Base-by-base conservation (phyloP, 2,329 filamentous ascomycete species). In the Pseudogymnoascus sp. region DNA sequence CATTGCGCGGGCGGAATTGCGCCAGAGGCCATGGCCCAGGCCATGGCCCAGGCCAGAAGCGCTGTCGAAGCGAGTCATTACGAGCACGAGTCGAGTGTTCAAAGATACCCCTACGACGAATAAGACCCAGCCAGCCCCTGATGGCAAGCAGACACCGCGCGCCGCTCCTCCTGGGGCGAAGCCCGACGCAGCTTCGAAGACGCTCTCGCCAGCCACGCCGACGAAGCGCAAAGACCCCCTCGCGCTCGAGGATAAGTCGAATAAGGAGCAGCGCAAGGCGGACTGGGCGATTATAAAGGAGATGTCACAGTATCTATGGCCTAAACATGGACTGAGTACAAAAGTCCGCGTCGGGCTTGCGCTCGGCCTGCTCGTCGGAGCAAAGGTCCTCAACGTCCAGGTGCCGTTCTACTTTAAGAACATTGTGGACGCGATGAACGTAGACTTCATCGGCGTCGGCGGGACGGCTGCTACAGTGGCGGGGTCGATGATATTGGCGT, bases 201-300 rank as follows among this genome's bases (percentile, higher is more conserved):
- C 66, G 35, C 37, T 61, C 14, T 64, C 65, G 41, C 66, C 65
- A 31, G 59, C 58, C 11, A 63, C 66, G n/a, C 60, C 61, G 29
- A 58, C 59, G 7, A 60, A 65, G 14, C 69, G 69, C 21, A 76
- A 76, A 63, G 85, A 87, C 68, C 80, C 84, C 31, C 75, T 92
- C 45, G 82, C 89, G 19, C 77, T 81, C 11, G 80, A 88, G 71
- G 82, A 89, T 65, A 87, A 84, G 71, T 86, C 85, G 60, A 87
- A 86, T 19, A 86, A 92, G 69, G 91, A 97, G 76, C 95, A 99
- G 81, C 86, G 94, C 69, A 95, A 92, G 77, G 93, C 92, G 7
- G 94, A 99, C 72, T 97, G 93, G 93, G 92, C 92, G 58, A 99
- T 99, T 68, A 94, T 99, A 81, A 95, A 90, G 77, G 93, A 99